Conservation (phyloP, 2,329 filamentous ascomycete genomes). For the Pseudocercospora fijiensis region DNA sequence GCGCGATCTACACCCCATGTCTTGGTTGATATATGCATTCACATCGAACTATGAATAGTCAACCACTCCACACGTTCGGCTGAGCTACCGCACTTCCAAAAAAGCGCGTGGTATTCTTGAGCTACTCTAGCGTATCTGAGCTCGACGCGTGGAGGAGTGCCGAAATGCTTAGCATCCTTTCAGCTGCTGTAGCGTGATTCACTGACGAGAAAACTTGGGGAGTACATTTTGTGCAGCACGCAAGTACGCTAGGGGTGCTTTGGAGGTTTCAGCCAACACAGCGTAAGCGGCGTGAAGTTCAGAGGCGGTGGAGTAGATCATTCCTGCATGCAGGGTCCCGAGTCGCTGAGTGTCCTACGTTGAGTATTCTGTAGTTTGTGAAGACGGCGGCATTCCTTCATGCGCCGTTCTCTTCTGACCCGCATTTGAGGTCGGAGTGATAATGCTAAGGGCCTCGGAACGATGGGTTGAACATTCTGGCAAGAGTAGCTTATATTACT, state of each 20-base stretch:
- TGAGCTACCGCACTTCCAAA: constrained; percentile 6
- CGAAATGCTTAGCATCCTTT: neutral
- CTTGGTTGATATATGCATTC: too few relatives aligned
- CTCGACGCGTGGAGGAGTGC: neutral
- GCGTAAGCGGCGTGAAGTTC: constrained; percentile 5
- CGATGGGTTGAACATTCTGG: neutral
- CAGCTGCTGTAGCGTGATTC: neutral
- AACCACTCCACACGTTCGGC: neutral
- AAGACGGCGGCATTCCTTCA: neutral
- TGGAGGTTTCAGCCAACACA: neutral
- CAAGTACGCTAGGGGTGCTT: neutral
- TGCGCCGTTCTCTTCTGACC: constrained; percentile 5
- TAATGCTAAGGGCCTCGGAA: neutral
- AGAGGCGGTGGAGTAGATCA: neutral
- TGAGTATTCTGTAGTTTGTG: neutral
- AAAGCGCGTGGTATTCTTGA: neutral
- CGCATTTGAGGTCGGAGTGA: neutral
- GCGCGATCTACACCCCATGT: too few relatives aligned
- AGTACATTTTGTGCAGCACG: neutral
- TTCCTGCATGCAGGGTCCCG: constrained; percentile 1
- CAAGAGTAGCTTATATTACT: too few relatives aligned
- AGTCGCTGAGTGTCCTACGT: neutral
- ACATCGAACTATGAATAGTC: constrained; percentile 3
- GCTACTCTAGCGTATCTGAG: neutral
- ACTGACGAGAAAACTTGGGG: neutral